phyloP scores from a whole-genome alignment of 371 early-diverging fungal species.

The Syncephalastrum monosporum region DNA sequence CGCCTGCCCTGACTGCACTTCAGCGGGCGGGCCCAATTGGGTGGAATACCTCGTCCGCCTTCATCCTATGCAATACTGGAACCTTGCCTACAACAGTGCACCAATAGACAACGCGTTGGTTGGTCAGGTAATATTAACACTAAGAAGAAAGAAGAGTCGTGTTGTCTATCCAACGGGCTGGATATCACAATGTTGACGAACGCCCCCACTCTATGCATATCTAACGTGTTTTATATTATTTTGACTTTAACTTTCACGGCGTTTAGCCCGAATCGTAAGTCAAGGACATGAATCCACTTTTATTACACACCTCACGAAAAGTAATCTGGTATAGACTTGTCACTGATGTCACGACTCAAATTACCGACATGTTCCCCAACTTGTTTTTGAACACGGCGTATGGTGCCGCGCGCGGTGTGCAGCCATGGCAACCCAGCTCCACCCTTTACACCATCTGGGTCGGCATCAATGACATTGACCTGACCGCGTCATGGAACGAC shows the following conservation, averaged over 20 bases:
- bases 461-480: conserved; percentile 42
- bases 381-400: conserved; percentile 18
- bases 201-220: too few species aligned
- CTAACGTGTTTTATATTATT: too few species aligned
- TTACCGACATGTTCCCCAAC: conserved; percentile 24
- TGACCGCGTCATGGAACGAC: conserved; percentile 25
- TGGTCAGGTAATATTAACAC: conserved; percentile 19
- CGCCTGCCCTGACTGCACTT: conserved; percentile 31
- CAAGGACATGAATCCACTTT: too few species aligned
- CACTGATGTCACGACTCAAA: conserved; percentile 32
- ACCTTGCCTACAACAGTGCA: conserved; percentile 41
- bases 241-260: too few species aligned
- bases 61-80: conserved; percentile 27
- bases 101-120: conserved; percentile 29
- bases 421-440: conserved; percentile 7
- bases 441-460: conserved; percentile 36
- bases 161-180: background rate
- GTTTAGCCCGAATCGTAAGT: too few species aligned
- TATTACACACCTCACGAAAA: background rate
- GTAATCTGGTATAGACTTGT: conserved; percentile 9
- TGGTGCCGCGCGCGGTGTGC: background rate
- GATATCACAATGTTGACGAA: too few species aligned
- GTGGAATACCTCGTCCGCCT: conserved; percentile 28
- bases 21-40: conserved; percentile 44
- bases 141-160: background rate